Conservation (phyloP, 345 rosid genomes). For the Triadica sebifera region DNA sequence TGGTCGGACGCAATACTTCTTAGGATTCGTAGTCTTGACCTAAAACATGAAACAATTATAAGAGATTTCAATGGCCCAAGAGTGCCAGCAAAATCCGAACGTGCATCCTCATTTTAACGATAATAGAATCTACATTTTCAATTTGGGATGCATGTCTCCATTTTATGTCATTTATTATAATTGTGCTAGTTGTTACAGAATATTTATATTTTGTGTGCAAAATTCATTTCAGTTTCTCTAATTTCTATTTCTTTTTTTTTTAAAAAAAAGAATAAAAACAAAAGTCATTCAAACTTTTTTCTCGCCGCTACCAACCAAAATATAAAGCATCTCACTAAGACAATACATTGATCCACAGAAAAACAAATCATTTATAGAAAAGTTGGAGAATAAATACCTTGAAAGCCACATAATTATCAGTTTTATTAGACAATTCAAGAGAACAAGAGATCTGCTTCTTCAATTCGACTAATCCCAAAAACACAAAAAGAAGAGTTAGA, state of each 20-base stretch:
- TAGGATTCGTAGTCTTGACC: slow-evolving; percentile 86
- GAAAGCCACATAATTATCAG: slow-evolving; percentile 68
- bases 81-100: neutral
- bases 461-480: slow-evolving; percentile 57
- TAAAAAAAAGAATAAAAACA: neutral
- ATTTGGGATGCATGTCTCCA: slow-evolving; percentile 5
- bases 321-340: neutral
- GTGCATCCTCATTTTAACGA: neutral
- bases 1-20: slow-evolving; percentile 81
- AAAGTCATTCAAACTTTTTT: neutral
- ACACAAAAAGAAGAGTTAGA: neutral
- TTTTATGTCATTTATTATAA: neutral
- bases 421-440: slow-evolving; percentile 64
- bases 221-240: neutral
- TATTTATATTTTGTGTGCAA: neutral
- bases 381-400: slow-evolving; percentile 43
- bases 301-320: slow-evolving; percentile 24
- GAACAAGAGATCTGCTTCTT: slow-evolving; percentile 88
- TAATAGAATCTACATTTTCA: slow-evolving; percentile 5
- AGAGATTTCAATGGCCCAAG: slow-evolving; percentile 1
- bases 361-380: neutral
- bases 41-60: slow-evolving; percentile 29
- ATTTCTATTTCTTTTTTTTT: too few species aligned
- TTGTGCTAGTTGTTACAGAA: neutral
- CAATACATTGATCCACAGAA: neutral